Conservation (phyloP, 2,329 filamentous ascomycete species). For the Talaromyces sp. region DNA sequence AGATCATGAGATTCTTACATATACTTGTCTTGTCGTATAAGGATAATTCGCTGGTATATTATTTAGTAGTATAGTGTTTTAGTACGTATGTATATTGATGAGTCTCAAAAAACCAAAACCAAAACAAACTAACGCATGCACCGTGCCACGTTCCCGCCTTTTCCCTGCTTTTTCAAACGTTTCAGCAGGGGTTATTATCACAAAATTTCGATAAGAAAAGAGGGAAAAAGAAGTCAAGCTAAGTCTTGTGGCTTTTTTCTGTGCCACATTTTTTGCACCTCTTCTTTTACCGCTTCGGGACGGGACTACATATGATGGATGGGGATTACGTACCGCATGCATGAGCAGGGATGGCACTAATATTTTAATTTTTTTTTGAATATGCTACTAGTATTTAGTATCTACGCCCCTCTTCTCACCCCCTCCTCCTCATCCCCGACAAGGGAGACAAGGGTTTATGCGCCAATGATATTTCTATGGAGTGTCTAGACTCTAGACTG, state of each 20-base stretch:
- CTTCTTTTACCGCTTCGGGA: not conserved
- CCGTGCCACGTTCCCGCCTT: not conserved
- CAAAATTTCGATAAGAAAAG: no score
- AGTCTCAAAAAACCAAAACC: not conserved
- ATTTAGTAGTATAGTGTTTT: no score
- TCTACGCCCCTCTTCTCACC: no score
- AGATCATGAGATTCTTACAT: not conserved
- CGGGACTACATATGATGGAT: not conserved
- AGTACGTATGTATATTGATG: no score
- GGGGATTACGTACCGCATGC: not conserved
- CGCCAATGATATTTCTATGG: no score
- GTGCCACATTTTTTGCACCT: not conserved
- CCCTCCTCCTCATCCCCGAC: no score
- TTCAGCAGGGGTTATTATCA: not conserved
- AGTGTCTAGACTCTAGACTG: no score
- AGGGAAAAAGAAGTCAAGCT: no score
- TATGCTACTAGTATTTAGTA: not conserved
- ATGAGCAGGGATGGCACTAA: no score
- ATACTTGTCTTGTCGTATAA: not conserved
- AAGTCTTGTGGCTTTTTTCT: not conserved
- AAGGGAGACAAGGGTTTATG: no score
- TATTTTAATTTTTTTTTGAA: not conserved
- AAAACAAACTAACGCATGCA: not conserved
- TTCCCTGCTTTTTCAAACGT: not conserved
- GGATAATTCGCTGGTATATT: no score